Evolutionary conservation across 2,329 filamentous ascomycete genomes (phyloP).

Genomic region (Nigrospora oryzae): DNA sequence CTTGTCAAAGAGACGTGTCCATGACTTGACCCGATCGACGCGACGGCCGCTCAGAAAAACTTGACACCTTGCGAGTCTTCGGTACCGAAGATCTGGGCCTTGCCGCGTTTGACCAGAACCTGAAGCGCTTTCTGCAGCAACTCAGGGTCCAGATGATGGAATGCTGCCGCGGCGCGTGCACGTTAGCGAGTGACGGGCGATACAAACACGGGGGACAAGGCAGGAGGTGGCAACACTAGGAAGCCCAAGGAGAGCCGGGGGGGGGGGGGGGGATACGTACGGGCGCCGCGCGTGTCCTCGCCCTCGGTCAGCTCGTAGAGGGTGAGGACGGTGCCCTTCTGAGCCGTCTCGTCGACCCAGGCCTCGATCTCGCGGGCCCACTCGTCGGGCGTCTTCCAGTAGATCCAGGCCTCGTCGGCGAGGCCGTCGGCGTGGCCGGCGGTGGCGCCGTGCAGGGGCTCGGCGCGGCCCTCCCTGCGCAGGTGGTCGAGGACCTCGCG

Average conservation of each 20-base stretch:
- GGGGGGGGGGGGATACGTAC: slow-evolving; percentile 30
- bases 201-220: background rate
- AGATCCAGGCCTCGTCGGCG: slow-evolving; percentile 60
- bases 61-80: slow-evolving; percentile 90
- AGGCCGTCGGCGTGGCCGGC: slow-evolving; percentile 19
- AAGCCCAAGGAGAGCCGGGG: background rate
- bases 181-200: too few relatives aligned
- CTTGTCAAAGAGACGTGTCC: background rate
- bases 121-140: slow-evolving; percentile 71
- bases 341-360: slow-evolving; percentile 82
- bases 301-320: slow-evolving; percentile 86
- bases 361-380: slow-evolving; percentile 74
- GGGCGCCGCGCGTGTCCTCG: slow-evolving; percentile 65
- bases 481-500: slow-evolving; percentile 52
- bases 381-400: slow-evolving; percentile 81
- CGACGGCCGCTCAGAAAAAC: slow-evolving; percentile 62
- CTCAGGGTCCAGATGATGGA: slow-evolving; percentile 81
- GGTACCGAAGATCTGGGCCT: slow-evolving; percentile 85
- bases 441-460: slow-evolving; percentile 45
- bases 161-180: slow-evolving; percentile 42
- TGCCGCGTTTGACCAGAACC: slow-evolving; percentile 80
- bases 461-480: slow-evolving; percentile 49
- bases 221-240: background rate
- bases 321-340: slow-evolving; percentile 83
- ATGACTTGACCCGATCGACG: background rate